Evolutionary conservation across 257 asterid species (phyloP).

Genomic region (Petrea volubilis): DNA sequence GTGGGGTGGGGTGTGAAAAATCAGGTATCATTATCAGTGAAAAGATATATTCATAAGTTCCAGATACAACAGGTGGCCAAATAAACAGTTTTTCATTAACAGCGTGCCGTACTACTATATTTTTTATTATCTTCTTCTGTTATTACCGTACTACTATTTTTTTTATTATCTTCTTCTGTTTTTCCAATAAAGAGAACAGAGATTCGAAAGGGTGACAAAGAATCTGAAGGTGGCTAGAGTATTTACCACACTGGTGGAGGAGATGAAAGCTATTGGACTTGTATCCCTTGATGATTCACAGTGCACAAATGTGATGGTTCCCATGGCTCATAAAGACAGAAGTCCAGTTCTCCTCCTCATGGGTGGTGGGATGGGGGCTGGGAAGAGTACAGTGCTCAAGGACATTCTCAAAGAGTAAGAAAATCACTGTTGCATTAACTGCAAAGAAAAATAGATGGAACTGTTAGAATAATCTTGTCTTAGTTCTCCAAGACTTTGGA

Average conservation of each 20-base stretch:
- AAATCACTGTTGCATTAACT: not conserved
- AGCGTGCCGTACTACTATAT: no score
- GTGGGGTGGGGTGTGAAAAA: no score
- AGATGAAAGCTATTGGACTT: slow-evolving; percentile 96
- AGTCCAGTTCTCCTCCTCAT: slow-evolving; percentile 92
- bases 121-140: no score
- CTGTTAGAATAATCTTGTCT: not conserved
- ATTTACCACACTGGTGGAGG: slow-evolving; percentile 87
- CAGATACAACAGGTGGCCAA: no score
- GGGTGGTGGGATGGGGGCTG: slow-evolving; percentile 99
- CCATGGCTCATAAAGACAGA: slow-evolving; percentile 94
- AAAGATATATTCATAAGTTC: no score
- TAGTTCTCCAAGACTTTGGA: not conserved
- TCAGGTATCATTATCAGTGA: no score
- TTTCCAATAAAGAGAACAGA: slow-evolving; percentile 68
- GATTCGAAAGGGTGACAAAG: slow-evolving; percentile 92
- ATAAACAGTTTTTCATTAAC: no score
- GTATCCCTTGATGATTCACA: slow-evolving; percentile 75
- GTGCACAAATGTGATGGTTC: slow-evolving; percentile 96
- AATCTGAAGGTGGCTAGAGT: slow-evolving; percentile 94
- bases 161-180: not conserved
- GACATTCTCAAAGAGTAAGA: slow-evolving; percentile 95
- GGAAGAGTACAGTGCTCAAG: slow-evolving; percentile 89
- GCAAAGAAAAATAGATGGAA: not conserved
- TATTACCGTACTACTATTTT: no score